These are phyloP conservation scores for Vitis labrusca DNA, from an alignment of 164 flowering plant genomes.

Conservation along the genomic window DNA sequence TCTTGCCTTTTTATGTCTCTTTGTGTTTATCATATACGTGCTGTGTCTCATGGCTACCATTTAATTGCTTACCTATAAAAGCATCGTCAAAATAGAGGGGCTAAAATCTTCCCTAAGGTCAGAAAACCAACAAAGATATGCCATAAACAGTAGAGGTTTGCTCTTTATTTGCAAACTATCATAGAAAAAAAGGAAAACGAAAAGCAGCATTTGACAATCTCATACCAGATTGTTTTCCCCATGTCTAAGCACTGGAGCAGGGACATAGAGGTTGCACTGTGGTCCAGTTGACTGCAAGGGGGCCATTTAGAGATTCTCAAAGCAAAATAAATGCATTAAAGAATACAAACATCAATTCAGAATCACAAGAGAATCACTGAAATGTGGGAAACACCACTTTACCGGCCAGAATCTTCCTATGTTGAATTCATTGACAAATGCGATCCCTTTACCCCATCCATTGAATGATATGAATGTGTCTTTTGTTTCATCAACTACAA, in stretches of 20 bases:
- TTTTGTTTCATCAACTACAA: constrained; percentile 33
- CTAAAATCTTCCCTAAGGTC: no score
- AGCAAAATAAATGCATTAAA: not conserved
- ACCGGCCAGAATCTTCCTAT: constrained; percentile 98
- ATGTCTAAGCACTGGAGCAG: constrained; percentile 72
- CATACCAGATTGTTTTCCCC: constrained; percentile 83
- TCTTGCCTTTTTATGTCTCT: no score
- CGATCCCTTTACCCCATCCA: constrained; percentile 93
- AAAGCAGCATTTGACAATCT: not conserved
- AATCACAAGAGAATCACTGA: not conserved
- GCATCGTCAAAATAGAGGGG: no score
- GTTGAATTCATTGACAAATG: constrained; percentile 72
- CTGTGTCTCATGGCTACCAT: no score
- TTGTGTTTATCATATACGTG: no score
- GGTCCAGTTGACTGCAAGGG: constrained; percentile 73
- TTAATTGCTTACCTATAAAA: no score
- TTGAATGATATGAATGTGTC: constrained; percentile 76
- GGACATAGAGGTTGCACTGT: constrained; percentile 91
- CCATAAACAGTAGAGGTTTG: no score
- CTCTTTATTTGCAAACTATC: not conserved
- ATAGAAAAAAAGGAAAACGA: not conserved
- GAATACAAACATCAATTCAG: not conserved
- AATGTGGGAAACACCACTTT: constrained; percentile 7
- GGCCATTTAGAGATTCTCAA: not conserved
- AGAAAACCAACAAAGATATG: no score